Base-by-base conservation (phyloP, 164 flowering plant species). In the Vitis rotundifolia region DNA sequence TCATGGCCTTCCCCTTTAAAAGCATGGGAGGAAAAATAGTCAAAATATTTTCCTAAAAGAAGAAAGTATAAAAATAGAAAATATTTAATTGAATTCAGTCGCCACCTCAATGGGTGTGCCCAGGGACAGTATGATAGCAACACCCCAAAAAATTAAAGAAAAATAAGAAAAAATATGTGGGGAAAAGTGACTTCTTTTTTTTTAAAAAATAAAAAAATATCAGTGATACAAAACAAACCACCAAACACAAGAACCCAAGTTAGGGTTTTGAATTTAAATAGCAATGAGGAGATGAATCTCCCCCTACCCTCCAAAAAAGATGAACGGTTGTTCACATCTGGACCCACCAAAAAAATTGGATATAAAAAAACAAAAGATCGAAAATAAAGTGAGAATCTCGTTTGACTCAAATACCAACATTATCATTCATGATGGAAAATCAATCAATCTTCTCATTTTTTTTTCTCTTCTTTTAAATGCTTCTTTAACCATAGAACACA, bases 341-440 rank as follows among this genome's bases (percentile, higher is more conserved):
- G 56, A 67, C 75, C 71, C 71, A 73, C 75, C 55, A 67, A 66
- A 62, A 63, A 53, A 54, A 61, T 55, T 1, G 60, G 71, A 66
- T 44, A 66, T 28, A 37, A 11, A 37, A 49, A 51, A 31, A 60
- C 51, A 72, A 60, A 51, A 72, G 47, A 67, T 54, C 11, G 49
- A 12, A 66, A 44, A 60, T 26, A 76, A 76, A 68, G 62, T 12
- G 51, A 63, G 58, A 71, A 59, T 72, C 56, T 71, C 15, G 63
- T 76, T 76, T 76, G 73, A 76, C 76, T 51, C 50, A 59, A 54
- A 29, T 47, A 11, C 44, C 44, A 37, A 65, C 66, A 70, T 62
- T 63, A 55, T 70, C 48, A 63, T 62, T 44, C 52, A 68, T 50
- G 44, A 57, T 48, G 68, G 63, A n/a, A 37, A 37, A 37, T 37